Evolutionary conservation across 306 rosid species (phyloP).

Genomic region (Vigna trinervia): DNA sequence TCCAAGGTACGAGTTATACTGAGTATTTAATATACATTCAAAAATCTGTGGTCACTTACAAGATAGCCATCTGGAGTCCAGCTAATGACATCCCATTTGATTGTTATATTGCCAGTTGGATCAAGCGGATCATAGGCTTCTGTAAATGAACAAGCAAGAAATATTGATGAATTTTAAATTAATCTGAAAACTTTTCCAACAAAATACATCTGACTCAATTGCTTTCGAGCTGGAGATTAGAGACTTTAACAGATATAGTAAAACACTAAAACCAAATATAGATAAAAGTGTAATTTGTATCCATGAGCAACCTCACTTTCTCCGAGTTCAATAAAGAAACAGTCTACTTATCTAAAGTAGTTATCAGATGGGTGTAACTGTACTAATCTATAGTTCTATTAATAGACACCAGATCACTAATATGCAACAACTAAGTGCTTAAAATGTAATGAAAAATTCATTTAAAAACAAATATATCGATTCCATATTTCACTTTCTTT

Average conservation of each 20-base stretch:
- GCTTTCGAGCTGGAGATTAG: background rate
- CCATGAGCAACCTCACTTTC: slow-evolving; percentile 10
- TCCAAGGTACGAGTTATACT: background rate
- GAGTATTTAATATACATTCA: slow-evolving; percentile 24
- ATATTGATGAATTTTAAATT: slow-evolving; percentile 11
- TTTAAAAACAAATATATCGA: slow-evolving; percentile 5
- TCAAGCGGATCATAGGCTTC: slow-evolving; percentile 92
- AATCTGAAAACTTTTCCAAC: background rate
- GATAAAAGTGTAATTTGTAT: background rate
- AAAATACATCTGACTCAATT: slow-evolving; percentile 13
- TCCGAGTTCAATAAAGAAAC: slow-evolving; percentile 14
- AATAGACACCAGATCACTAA: background rate
- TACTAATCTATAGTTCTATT: background rate
- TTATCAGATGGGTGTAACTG: background rate
- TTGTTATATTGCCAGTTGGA: slow-evolving; percentile 89
- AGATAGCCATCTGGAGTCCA: slow-evolving; percentile 98
- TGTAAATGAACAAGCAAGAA: slow-evolving; percentile 47
- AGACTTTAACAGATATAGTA: background rate
- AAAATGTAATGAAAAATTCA: background rate
- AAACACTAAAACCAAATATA: background rate
- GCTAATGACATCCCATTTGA: slow-evolving; percentile 88
- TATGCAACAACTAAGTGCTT: background rate
- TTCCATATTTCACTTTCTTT: slow-evolving; percentile 11
- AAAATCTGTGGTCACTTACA: slow-evolving; percentile 62
- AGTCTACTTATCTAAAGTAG: background rate